Conservation (phyloP, 2,329 filamentous ascomycete species). For the Neophaeococcomyces mojaviensis region DNA sequence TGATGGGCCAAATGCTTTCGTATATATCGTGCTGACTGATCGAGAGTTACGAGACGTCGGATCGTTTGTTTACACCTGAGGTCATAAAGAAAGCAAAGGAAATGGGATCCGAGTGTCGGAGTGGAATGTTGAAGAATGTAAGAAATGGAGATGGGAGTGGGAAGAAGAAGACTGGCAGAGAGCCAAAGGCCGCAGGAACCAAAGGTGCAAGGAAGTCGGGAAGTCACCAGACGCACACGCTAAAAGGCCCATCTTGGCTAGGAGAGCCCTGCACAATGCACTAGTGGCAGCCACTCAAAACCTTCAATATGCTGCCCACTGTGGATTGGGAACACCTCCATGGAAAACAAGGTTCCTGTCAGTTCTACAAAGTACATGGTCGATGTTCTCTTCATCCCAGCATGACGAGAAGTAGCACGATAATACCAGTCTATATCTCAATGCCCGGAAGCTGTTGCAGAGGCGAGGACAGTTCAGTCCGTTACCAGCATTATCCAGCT, state of each 20-base stretch:
- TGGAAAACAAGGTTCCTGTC: too few species aligned
- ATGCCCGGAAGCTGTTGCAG: not conserved
- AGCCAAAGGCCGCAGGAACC: not conserved
- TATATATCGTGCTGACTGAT: not conserved
- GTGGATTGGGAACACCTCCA: too few species aligned
- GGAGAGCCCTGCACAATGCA: too few species aligned
- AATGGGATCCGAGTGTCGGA: not conserved
- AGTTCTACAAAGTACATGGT: not conserved
- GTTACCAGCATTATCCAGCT: not conserved
- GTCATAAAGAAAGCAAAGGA: slow-evolving; percentile 8
- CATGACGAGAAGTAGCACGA: not conserved
- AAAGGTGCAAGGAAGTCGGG: not conserved
- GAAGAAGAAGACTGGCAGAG: not conserved
- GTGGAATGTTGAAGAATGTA: slow-evolving; percentile 8
- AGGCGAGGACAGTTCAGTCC: not conserved
- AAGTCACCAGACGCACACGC: not conserved
- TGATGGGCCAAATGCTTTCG: not conserved
- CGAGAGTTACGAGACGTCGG: not conserved
- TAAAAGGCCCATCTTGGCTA: not conserved
- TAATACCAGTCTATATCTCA: not conserved
- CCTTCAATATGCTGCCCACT: too few species aligned
- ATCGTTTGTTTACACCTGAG: slow-evolving; percentile 9
- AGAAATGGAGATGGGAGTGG: slow-evolving; percentile 4
- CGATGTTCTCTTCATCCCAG: not conserved
- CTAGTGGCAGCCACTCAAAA: too few species aligned